Base-by-base conservation (phyloP, 768 basidiomycete species). In the Psilocybe azurescens region DNA sequence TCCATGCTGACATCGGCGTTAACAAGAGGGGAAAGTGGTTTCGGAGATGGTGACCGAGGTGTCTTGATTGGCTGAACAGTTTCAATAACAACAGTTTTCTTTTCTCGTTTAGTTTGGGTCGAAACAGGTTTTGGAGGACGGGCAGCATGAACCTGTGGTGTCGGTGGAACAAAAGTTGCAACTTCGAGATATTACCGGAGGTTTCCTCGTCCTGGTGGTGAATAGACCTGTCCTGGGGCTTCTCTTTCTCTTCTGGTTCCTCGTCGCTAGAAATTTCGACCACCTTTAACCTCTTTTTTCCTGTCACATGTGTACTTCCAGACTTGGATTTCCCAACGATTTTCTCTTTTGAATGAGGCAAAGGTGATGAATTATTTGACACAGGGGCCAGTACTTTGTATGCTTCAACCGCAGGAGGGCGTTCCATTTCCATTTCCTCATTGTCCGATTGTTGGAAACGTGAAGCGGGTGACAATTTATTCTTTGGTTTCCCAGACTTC, bases 181-280 rank as follows among this genome's bases (percentile, higher is more conserved):
- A 44, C 50, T 29, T 61, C n/a, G 53, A 32, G 18, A 58, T 36
- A 50, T 54, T 41, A 32, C 11, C 44, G n/a, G 56, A 20, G 30
- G 30, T 59, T 64, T 59, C 64, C 38, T 59, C 55, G 38, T 54
- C 58, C 47, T 59, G 55, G 14, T 41, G 32, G 9, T 38, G 44
- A 30, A 51, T 32, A 16, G 7, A 13, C n/a, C 14, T 44, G 44
- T 41, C 18, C 33, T 57, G 30, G 48, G 65, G 28, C 41, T 44
- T 44, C 14, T 39, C 53, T 29, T 53, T 32, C 38, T 49, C 57
- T 48, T 64, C 64, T 5, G 60, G 46, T 51, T 68, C 67, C 20
- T 68, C 67, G 24, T 79, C 79, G 7, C 77, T 77, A 6, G 78
- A 79, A 14, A 82, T 75, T 53, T 81, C 78, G 28, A 81, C 77